Conservation (phyloP, 1,284 basidiomycete species). For the Trichosporon sp. region DNA sequence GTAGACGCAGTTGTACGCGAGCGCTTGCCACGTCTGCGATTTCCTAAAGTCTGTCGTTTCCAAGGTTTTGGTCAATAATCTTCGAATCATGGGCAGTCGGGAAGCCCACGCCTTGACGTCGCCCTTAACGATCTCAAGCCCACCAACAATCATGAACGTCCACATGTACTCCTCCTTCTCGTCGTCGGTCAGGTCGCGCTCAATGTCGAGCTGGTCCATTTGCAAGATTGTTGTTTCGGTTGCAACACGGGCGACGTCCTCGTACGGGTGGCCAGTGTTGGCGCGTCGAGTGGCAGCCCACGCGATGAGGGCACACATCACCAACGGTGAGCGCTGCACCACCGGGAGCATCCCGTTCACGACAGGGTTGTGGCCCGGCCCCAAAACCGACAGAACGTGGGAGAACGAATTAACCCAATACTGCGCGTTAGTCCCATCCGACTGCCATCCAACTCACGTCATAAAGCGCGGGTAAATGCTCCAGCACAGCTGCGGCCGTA, state of each 20-base stretch:
- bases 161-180: conserved; percentile 33
- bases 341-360: conserved; percentile 28
- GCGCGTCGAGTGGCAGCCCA: conserved; percentile 34
- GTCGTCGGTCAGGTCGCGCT: conserved; percentile 20
- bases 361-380: conserved; percentile 27
- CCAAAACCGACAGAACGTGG: conserved; percentile 32
- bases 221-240: conserved; percentile 31
- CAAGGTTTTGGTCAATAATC: conserved; percentile 16
- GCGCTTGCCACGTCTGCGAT: conserved; percentile 21
- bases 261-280: conserved; percentile 28
- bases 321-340: conserved; percentile 27
- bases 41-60: conserved; percentile 18
- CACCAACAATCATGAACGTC: conserved; percentile 34
- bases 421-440: conserved; percentile 4
- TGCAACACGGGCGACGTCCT: conserved; percentile 28
- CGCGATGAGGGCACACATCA: conserved; percentile 32
- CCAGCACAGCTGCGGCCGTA: conserved; percentile 20
- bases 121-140: conserved; percentile 28
- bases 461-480: conserved; percentile 21
- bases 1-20: conserved; percentile 31
- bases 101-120: conserved; percentile 24
- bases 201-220: conserved; percentile 24
- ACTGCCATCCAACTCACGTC: conserved; percentile 11
- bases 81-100: conserved; percentile 20
- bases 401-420: conserved; percentile 35